A percentile compares a stretch with the other conserved stretches of the same genome.
These are phyloP conservation scores for Microstegium vimineum DNA, from an alignment of 176 grass and related monocot species.

Conservation along the genomic window DNA sequence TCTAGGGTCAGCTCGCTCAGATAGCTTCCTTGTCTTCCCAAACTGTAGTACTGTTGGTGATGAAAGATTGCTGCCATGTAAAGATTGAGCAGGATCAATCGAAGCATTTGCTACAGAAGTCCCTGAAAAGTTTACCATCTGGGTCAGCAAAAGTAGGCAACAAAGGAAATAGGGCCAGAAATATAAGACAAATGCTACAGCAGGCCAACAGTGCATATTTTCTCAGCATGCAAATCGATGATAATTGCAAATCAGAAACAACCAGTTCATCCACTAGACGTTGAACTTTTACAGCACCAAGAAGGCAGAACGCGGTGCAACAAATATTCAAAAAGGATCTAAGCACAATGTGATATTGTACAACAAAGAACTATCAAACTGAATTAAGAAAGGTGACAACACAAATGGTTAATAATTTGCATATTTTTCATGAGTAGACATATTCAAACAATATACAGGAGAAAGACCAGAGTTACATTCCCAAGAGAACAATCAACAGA, in stretches of 20 bases:
- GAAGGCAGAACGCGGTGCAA: neutral
- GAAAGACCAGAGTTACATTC: too few species aligned
- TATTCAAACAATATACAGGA: neutral
- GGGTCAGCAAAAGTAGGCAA: neutral
- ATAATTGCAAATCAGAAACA: neutral
- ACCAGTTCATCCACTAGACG: neutral
- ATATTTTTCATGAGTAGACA: neutral
- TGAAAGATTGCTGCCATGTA: slow-evolving; percentile 64
- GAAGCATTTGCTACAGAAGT: slow-evolving; percentile 57
- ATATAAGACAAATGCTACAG: neutral
- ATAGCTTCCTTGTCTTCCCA: slow-evolving; percentile 91
- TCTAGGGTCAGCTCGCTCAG: slow-evolving; percentile 90
- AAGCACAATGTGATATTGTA: neutral
- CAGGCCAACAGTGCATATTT: neutral
- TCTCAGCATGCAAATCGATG: neutral
- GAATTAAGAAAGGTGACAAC: neutral
- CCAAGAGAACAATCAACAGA: neutral
- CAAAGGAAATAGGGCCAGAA: neutral
- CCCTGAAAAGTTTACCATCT: slow-evolving; percentile 26
- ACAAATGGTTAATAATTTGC: neutral
- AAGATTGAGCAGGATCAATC: slow-evolving; percentile 57
- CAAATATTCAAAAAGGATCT: neutral
- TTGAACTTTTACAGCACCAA: neutral
- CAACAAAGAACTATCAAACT: neutral
- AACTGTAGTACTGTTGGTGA: slow-evolving; percentile 86